phyloP scores from a whole-genome alignment of 2,329 filamentous ascomycete species.

The Phialocephala sp. region DNA sequence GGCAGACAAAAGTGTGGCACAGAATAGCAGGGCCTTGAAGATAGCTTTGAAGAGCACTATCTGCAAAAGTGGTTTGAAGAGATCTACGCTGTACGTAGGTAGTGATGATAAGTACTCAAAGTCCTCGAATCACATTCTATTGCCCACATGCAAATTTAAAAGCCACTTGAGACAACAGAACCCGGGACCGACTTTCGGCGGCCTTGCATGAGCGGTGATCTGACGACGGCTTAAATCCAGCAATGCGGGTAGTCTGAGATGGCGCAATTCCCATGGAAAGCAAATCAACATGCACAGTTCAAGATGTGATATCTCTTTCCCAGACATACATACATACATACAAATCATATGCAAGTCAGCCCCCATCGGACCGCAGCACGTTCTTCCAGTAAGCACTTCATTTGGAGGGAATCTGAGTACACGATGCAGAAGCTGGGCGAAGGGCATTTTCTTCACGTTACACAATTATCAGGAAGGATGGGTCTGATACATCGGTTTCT shows the following conservation, averaged over 20 bases:
- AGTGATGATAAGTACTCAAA: background rate
- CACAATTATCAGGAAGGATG: constrained; percentile 8
- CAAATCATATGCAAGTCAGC: background rate
- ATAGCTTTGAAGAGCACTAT: no score
- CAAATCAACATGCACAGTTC: background rate
- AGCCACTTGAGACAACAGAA: background rate
- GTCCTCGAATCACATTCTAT: background rate
- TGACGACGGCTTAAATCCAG: background rate
- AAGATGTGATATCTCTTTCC: constrained; percentile 6
- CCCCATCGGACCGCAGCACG: background rate
- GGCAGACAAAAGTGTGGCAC: no score
- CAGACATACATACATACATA: background rate
- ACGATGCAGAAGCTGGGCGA: background rate
- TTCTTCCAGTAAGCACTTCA: background rate
- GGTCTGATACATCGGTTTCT: background rate
- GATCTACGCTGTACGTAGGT: background rate
- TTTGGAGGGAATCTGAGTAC: background rate
- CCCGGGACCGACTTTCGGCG: background rate
- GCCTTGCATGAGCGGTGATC: background rate
- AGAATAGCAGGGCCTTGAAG: no score
- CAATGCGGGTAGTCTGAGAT: background rate
- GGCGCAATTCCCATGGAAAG: background rate
- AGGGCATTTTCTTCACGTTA: background rate
- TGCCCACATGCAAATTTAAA: background rate
- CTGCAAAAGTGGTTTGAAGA: no score